Conservation (phyloP, 169 alveolate species). For the Eimeria tenella region DNA sequence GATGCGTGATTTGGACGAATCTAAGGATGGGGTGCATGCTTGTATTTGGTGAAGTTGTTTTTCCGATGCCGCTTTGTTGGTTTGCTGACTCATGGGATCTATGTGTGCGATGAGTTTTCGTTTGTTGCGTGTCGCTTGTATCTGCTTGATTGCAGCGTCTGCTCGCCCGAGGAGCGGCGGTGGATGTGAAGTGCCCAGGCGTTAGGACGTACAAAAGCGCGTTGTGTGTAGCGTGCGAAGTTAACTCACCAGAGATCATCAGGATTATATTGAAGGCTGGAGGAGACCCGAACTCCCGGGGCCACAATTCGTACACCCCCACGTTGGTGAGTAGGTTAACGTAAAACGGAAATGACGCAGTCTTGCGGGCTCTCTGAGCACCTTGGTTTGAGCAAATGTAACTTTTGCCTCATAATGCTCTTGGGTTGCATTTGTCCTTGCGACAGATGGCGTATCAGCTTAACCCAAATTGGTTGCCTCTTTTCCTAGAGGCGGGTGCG, state of each 20-base stretch:
- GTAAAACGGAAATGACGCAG: background rate
- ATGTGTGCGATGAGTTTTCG: background rate
- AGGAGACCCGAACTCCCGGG: constrained; percentile 91
- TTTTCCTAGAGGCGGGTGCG: constrained; percentile 91
- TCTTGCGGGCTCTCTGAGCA: no score
- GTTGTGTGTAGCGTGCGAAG: constrained; percentile 92
- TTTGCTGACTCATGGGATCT: no score
- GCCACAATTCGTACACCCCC: constrained; percentile 87
- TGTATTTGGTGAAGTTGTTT: background rate
- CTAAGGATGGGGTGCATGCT: background rate
- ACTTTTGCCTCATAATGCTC: background rate
- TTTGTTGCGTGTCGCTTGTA: background rate
- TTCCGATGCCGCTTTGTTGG: no score
- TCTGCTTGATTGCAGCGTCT: constrained; percentile 81
- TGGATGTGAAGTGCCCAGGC: constrained; percentile 87
- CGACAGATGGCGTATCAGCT: constrained; percentile 87
- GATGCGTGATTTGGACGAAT: background rate
- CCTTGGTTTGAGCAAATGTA: no score
- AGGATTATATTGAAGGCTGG: constrained; percentile 88
- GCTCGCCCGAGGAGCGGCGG: constrained; percentile 85
- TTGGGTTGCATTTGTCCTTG: background rate
- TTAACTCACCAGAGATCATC: constrained; percentile 85
- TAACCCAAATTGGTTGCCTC: constrained; percentile 88
- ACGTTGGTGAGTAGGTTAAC: constrained; percentile 82
- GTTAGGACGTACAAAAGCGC: constrained; percentile 90